Percentiles rank a stretch among this genome's conserved stretches.
These are phyloP conservation scores for Ganoderma boninense DNA, from an alignment of 1,284 basidiomycete species.

Conservation along the genomic window DNA sequence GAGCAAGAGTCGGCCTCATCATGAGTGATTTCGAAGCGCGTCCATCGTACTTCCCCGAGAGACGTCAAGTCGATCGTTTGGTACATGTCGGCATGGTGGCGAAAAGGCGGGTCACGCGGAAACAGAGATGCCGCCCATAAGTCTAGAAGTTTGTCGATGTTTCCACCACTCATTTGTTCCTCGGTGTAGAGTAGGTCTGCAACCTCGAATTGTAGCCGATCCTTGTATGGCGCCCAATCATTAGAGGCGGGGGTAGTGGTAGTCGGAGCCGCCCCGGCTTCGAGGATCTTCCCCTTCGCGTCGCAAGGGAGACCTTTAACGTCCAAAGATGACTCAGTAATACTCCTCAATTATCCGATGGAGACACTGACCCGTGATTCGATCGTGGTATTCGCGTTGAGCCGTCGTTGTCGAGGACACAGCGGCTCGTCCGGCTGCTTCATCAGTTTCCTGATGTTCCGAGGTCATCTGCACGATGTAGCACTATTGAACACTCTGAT, in stretches of 20 bases:
- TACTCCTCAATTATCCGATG: not conserved
- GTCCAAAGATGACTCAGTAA: not conserved
- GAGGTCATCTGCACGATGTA: no score
- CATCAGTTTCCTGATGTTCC: no score
- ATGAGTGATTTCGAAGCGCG: constrained; percentile 16
- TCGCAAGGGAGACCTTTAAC: not conserved
- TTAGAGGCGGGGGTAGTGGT: not conserved
- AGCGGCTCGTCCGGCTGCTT: no score
- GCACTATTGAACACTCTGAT: no score
- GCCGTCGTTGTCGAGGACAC: no score
- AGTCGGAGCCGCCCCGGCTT: not conserved
- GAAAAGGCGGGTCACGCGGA: constrained; percentile 13
- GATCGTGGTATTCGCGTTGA: not conserved
- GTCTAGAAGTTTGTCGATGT: constrained; percentile 19
- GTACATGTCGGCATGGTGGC: constrained; percentile 6
- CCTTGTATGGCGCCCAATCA: constrained; percentile 1
- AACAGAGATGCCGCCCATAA: constrained; percentile 7
- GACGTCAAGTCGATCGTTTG: constrained; percentile 23
- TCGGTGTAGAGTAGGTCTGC: constrained; percentile 19
- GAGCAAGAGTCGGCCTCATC: not conserved
- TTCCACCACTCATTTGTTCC: constrained; percentile 20
- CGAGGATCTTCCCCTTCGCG: not conserved
- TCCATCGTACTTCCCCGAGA: constrained; percentile 24
- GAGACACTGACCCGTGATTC: not conserved
- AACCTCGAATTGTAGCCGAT: constrained; percentile 17